phyloP scores from a whole-genome alignment of 2,329 filamentous ascomycete species.

The Periconia macrospinosa region DNA sequence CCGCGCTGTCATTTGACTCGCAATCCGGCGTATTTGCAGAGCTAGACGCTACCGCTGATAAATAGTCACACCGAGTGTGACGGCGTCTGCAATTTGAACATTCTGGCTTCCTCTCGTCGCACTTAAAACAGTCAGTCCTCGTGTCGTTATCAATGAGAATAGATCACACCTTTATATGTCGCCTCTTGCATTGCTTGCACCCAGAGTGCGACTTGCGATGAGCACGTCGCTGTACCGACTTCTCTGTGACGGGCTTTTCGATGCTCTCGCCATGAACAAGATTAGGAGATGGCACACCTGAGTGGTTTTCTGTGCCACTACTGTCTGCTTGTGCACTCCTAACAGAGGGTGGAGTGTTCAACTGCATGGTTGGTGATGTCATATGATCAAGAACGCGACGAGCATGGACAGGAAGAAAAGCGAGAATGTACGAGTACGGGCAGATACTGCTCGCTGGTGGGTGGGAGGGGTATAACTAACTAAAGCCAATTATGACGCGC shows the following conservation, averaged over 20 bases:
- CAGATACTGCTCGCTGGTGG: too few species aligned
- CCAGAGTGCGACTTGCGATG: slow-evolving; percentile 34
- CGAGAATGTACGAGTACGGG: slow-evolving; percentile 3
- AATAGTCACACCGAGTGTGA: slow-evolving; percentile 25
- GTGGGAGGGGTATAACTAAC: too few species aligned
- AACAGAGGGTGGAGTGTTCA: neutral
- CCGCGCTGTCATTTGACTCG: neutral
- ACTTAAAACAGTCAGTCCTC: slow-evolving; percentile 15
- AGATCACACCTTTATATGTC: slow-evolving; percentile 29
- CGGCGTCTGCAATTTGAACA: slow-evolving; percentile 27
- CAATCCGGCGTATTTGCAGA: too few species aligned
- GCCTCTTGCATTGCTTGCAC: slow-evolving; percentile 30
- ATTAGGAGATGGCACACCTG: too few species aligned
- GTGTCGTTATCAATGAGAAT: neutral
- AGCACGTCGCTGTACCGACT: slow-evolving; percentile 19
- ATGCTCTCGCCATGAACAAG: neutral
- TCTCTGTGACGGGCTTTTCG: neutral
- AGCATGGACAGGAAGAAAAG: neutral
- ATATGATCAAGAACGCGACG: too few species aligned
- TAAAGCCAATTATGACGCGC: too few species aligned
- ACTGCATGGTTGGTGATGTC: neutral
- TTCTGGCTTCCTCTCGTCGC: slow-evolving; percentile 28
- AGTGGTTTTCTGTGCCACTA: neutral
- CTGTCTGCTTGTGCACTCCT: neutral
- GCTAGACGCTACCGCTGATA: neutral